These are phyloP conservation scores for Globomyces pollinis-pini DNA, from an alignment of 192 early-diverging fungal genomes.

Conservation along the genomic window DNA sequence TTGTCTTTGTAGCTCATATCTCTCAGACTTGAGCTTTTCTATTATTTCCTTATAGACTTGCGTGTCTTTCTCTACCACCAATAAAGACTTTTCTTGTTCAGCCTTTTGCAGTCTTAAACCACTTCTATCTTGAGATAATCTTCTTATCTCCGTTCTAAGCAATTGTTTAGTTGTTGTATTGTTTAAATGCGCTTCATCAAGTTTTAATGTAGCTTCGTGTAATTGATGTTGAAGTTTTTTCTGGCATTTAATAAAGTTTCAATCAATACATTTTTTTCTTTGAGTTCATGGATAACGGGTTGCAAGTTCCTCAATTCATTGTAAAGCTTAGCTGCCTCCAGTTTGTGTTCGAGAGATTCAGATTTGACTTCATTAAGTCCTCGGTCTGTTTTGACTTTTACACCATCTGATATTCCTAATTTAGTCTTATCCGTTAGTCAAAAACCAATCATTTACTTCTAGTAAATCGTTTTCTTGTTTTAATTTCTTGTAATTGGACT, in stretches of 20 bases:
- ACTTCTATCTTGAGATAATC: slow-evolving; percentile 24
- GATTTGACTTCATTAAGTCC: slow-evolving; percentile 26
- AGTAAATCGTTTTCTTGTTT: slow-evolving; percentile 20
- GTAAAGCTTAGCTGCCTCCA: slow-evolving; percentile 39
- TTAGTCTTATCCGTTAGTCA: no score
- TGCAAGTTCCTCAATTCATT: slow-evolving; percentile 30
- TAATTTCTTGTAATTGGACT: slow-evolving; percentile 18
- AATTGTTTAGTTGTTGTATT: slow-evolving; percentile 27
- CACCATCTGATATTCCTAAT: slow-evolving; percentile 39
- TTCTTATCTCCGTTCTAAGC: slow-evolving; percentile 41
- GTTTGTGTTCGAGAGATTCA: slow-evolving; percentile 40
- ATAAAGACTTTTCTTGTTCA: slow-evolving; percentile 17
- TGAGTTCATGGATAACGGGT: slow-evolving; percentile 33
- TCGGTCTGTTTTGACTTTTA: slow-evolving; percentile 26
- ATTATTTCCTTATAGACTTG: slow-evolving; percentile 34
- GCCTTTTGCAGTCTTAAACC: slow-evolving; percentile 18
- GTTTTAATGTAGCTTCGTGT: slow-evolving; percentile 21
- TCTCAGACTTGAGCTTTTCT: slow-evolving; percentile 34
- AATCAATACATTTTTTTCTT: slow-evolving; percentile 32
- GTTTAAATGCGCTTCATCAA: slow-evolving; percentile 38
- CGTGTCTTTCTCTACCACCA: slow-evolving; percentile 33
- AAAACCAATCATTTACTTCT: no score
- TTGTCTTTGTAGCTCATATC: slow-evolving; percentile 21
- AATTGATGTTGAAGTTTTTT: slow-evolving; percentile 32
- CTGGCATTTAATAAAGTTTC: slow-evolving; percentile 13